These are phyloP conservation scores for Arctostaphylos glauca DNA, from an alignment of 148 eudicot species.

Conservation along the genomic window DNA sequence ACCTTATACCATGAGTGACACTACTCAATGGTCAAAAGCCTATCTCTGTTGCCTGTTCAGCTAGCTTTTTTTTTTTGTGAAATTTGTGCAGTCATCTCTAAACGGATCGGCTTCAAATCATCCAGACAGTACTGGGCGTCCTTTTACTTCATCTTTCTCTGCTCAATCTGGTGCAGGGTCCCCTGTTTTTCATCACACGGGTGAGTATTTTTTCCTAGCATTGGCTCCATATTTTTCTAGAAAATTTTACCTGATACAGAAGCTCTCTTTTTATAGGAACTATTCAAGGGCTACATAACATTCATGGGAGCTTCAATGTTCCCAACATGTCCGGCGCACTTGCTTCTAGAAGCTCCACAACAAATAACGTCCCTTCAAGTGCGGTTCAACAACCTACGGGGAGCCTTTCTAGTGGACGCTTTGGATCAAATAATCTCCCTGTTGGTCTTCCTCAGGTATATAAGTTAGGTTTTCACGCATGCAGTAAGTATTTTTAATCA, in stretches of 20 bases:
- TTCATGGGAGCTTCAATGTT: constrained; percentile 79
- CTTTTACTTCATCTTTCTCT: constrained; percentile 56
- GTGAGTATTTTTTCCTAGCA: constrained; percentile 34
- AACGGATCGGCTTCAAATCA: constrained; percentile 59
- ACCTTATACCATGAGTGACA: neutral
- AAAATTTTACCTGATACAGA: neutral
- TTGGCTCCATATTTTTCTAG: neutral
- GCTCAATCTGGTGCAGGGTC: constrained; percentile 62
- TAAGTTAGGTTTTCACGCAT: constrained; percentile 3
- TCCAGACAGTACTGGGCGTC: constrained; percentile 49
- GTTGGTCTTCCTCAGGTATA: constrained; percentile 76
- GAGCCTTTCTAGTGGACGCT: constrained; percentile 76
- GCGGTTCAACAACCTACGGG: constrained; percentile 83
- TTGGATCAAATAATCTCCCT: constrained; percentile 74
- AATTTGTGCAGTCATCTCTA: constrained; percentile 46
- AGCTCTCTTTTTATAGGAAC: constrained; percentile 41
- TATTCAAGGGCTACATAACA: constrained; percentile 61
- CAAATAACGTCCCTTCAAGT: constrained; percentile 76
- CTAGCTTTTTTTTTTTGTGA: neutral
- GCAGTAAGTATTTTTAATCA: neutral
- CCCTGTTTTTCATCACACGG: constrained; percentile 64
- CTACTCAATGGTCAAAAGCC: neutral
- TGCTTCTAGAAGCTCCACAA: constrained; percentile 74
- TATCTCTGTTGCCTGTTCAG: neutral
- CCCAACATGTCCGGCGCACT: constrained; percentile 75